Evolutionary conservation across 2,329 filamentous ascomycete species (phyloP).

Genomic region (Raffaelea albimanens): DNA sequence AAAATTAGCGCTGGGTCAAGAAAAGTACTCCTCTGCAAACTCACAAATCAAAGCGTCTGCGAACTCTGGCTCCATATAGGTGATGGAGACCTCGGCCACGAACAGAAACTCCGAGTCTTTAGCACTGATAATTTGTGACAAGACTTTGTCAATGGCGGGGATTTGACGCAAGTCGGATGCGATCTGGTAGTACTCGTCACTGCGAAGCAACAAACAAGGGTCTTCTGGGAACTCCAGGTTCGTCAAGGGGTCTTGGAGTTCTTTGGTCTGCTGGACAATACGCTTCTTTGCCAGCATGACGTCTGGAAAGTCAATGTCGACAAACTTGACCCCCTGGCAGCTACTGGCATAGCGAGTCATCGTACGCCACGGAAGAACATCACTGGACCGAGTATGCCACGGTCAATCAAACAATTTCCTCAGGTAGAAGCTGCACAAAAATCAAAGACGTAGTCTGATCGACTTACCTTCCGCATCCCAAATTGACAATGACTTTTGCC

Average conservation of each 20-base stretch:
- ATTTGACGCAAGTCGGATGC: constrained; percentile 73
- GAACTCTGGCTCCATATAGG: constrained; percentile 71
- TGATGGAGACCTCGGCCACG: constrained; percentile 81
- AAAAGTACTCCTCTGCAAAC: neutral
- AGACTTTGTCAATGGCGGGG: constrained; percentile 44
- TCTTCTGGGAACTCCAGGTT: constrained; percentile 30
- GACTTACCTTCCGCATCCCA: constrained; percentile 83
- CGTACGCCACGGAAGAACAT: constrained; percentile 79
- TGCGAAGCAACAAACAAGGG: constrained; percentile 47
- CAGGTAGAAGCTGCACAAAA: neutral
- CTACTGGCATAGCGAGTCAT: constrained; percentile 54
- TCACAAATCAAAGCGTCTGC: constrained; percentile 59
- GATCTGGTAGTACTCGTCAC: constrained; percentile 65
- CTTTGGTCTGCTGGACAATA: constrained; percentile 54
- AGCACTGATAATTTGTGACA: constrained; percentile 50
- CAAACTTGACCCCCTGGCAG: constrained; percentile 54
- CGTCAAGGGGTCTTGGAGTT: constrained; percentile 44
- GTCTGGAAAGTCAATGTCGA: constrained; percentile 80
- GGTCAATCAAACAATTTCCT: neutral
- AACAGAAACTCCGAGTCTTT: constrained; percentile 60
- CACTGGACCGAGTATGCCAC: constrained; percentile 37
- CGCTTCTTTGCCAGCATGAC: constrained; percentile 66
- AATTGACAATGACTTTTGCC: constrained; percentile 69
- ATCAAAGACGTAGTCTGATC: neutral
- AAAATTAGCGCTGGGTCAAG: neutral